Percentiles rank a stretch among this genome's conserved stretches.
Evolutionary conservation across 345 rosid genomes (phyloP).

Genomic region (Sapria himalayana): DNA sequence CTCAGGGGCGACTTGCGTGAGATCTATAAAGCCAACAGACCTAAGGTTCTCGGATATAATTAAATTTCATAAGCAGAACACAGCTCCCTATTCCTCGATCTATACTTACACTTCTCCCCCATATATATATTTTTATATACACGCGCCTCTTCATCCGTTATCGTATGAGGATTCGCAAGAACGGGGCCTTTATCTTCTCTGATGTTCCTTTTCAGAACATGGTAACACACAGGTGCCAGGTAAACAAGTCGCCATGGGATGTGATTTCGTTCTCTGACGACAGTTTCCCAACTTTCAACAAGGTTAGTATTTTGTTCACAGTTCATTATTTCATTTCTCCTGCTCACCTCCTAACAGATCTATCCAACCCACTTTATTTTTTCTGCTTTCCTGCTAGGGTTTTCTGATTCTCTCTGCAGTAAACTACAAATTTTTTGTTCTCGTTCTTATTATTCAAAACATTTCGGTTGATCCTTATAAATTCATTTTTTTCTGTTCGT

Average conservation of each 20-base stretch:
- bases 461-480: slow-evolving; percentile 9
- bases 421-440: slow-evolving; percentile 38
- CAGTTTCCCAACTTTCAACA: slow-evolving; percentile 10
- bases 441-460: slow-evolving; percentile 13
- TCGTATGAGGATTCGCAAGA: no score
- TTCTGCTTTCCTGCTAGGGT: slow-evolving; percentile 13
- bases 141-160: no score
- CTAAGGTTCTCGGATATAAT: no score
- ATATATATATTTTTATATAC: no score
- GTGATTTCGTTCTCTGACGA: slow-evolving; percentile 30
- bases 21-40: no score
- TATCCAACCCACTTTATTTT: slow-evolving; percentile 12
- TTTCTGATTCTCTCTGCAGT: slow-evolving; percentile 12
- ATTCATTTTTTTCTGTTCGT: slow-evolving; percentile 5
- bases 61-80: no score
- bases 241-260: slow-evolving; percentile 99
- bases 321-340: slow-evolving; percentile 2
- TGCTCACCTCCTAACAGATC: slow-evolving; percentile 16
- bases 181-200: no score
- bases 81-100: no score
- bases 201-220: no score
- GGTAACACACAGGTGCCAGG: slow-evolving; percentile 58
- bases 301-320: slow-evolving; percentile 13
- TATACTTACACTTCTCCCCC: no score
- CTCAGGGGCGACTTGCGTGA: no score